Percentiles rank a stretch among this genome's conserved stretches.
Conservation (phyloP, 768 basidiomycete genomes). For the Royoungia palumana region DNA sequence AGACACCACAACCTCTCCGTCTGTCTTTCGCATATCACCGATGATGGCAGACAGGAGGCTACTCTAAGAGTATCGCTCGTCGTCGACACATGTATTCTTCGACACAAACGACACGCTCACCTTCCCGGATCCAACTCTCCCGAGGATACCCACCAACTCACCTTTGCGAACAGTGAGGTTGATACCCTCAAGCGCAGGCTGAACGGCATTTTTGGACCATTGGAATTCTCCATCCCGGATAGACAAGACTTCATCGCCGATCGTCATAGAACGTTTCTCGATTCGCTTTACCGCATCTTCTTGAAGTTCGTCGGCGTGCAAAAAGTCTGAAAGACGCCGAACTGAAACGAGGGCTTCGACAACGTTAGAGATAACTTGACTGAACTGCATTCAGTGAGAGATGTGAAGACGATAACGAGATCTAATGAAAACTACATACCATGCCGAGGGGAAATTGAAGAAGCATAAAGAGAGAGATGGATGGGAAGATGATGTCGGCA, state of each 20-base stretch:
- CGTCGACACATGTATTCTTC: neutral
- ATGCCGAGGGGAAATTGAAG: slow-evolving; percentile 83
- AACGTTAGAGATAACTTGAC: slow-evolving; percentile 71
- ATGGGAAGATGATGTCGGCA: slow-evolving; percentile 92
- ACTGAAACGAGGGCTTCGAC: slow-evolving; percentile 87
- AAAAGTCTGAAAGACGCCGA: slow-evolving; percentile 70
- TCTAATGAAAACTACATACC: slow-evolving; percentile 37
- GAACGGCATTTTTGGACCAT: slow-evolving; percentile 61
- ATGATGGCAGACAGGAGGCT: slow-evolving; percentile 77
- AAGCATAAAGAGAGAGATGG: slow-evolving; percentile 86
- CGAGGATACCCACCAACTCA: slow-evolving; percentile 80
- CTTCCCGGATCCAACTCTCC: slow-evolving; percentile 91
- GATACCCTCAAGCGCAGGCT: slow-evolving; percentile 71
- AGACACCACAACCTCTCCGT: slow-evolving; percentile 67
- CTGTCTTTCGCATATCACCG: slow-evolving; percentile 78
- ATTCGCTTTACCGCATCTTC: slow-evolving; percentile 63
- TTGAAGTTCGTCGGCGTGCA: slow-evolving; percentile 79
- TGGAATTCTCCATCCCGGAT: slow-evolving; percentile 78
- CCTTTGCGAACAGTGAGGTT: slow-evolving; percentile 75
- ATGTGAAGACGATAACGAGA: slow-evolving; percentile 1
- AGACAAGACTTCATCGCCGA: slow-evolving; percentile 67
- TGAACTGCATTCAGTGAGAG: slow-evolving; percentile 42
- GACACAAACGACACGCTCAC: slow-evolving; percentile 31
- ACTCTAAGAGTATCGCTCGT: slow-evolving; percentile 39
- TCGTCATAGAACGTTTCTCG: slow-evolving; percentile 37